Base-by-base conservation (phyloP, 1,139 yeast species). In the Pneumocystis canis region DNA sequence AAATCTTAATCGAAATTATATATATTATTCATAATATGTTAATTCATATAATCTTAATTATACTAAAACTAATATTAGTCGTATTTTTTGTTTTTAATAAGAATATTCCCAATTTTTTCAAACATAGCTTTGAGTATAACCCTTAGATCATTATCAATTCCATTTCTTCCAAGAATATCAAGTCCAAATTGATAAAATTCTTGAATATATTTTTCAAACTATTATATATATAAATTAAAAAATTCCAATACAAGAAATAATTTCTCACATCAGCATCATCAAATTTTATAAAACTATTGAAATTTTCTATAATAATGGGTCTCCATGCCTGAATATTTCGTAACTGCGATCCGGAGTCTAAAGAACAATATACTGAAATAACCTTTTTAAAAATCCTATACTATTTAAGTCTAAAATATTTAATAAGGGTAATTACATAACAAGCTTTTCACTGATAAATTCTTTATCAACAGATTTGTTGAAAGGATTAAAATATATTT, bases 301-400 rank as follows among this genome's bases (percentile, higher is more conserved):
- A 77, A 40, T 92, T 85, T 70, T 87, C 95, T 58, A 87, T 85
- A 57, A 90, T 87, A 31, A 92, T 97, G 0, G 97, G 97, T 70
- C 87, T 81, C 94, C 97, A 87, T 2, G 95, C 85, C 32, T 82
- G 78, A 56, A 90, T 82, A 72, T 87, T 88, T 69, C 95, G 80
- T 67, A 85, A 88, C 74, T 89, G 79, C 61, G 84, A 82, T 56
- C 82, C 77, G 68, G 84, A 92, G 68, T 88, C 95, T 68, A 89
- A 79, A 9, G 80, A 80, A 47, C 84, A 80, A 73, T 83, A 90
- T 64, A 92, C 82, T 63, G 80, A 80, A 40, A 89, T 79, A 40
- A 92, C 84, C 7, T 81, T 78, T 35, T 80, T 82, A 69, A 96
- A 86, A 69, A 89, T 63, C 41, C 68, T 66, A 35, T 5, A 20